A percentile compares a stretch with the other conserved stretches of the same genome.
Evolutionary conservation across 345 rosid genomes (phyloP).

Genomic region (Arabis hirsuta): DNA sequence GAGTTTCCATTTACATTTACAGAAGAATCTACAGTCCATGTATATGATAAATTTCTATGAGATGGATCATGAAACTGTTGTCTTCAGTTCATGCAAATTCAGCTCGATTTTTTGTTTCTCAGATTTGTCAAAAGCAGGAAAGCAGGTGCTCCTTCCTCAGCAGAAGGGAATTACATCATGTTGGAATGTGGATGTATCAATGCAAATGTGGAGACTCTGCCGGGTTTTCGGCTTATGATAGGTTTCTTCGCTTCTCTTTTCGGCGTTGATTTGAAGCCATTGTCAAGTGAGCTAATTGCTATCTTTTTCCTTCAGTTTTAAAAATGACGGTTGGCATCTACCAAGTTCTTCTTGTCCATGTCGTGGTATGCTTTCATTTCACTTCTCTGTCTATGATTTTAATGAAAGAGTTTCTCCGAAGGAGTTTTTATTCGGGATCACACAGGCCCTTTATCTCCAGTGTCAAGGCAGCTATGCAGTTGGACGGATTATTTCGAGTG

Average conservation of each 20-base stretch:
- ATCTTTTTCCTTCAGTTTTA: slow-evolving; percentile 43
- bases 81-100: background rate
- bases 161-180: slow-evolving; percentile 63
- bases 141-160: slow-evolving; percentile 74
- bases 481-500: slow-evolving; percentile 83
- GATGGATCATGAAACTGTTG: background rate
- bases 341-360: slow-evolving; percentile 72
- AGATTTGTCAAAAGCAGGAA: slow-evolving; percentile 59
- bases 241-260: slow-evolving; percentile 45
- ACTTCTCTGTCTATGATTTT: slow-evolving; percentile 24
- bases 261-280: background rate
- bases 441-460: slow-evolving; percentile 61
- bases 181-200: slow-evolving; percentile 81
- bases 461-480: slow-evolving; percentile 43
- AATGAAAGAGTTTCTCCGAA: slow-evolving; percentile 10
- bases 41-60: slow-evolving; percentile 19
- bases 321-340: slow-evolving; percentile 62
- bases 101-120: background rate
- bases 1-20: slow-evolving; percentile 83
- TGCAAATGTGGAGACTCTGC: slow-evolving; percentile 59
- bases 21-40: slow-evolving; percentile 71
- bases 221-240: slow-evolving; percentile 34
- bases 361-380: slow-evolving; percentile 49
- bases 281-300: background rate
- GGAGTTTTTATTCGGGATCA: slow-evolving; percentile 25